Conservation (phyloP, 2,329 filamentous ascomycete species). For the Penicillium sp. region DNA sequence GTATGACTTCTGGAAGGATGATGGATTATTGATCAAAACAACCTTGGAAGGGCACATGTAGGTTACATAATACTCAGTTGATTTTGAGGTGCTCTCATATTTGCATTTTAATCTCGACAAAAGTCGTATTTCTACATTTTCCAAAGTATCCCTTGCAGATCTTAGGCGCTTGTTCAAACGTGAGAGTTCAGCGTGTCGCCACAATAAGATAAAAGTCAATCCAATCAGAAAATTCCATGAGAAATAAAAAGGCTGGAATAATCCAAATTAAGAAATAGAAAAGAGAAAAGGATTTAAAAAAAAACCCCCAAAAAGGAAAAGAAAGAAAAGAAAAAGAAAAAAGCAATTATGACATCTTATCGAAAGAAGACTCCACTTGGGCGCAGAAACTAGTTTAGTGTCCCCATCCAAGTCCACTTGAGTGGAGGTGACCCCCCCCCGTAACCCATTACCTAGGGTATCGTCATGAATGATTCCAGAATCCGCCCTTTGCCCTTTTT, state of each 20-base stretch:
- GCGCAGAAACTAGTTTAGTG: conserved; percentile 5
- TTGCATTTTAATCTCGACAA: not conserved
- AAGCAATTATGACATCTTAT: conserved; percentile 10
- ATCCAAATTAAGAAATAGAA: not conserved
- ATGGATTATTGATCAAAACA: conserved; percentile 2
- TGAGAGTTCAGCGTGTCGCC: conserved; percentile 5
- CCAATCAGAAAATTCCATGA: not conserved
- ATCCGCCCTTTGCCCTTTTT: conserved; percentile 8
- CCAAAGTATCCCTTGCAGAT: conserved; percentile 6
- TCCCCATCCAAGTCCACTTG: not conserved
- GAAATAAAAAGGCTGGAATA: not conserved
- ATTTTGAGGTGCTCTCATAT: not conserved
- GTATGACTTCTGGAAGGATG: conserved; percentile 8
- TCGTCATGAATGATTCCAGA: conserved; percentile 24
- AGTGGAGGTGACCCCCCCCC: not conserved
- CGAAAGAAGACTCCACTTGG: conserved; percentile 5
- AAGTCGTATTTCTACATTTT: not conserved
- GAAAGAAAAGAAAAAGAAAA: not conserved
- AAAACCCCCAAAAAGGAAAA: not conserved
- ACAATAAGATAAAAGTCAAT: not conserved
- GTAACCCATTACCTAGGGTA: conserved; percentile 5
- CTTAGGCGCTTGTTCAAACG: conserved; percentile 9
- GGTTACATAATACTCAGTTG: not conserved
- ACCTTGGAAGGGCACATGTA: not conserved
- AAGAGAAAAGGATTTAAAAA: not conserved